Evolutionary conservation across 2,329 filamentous ascomycete species (phyloP), one percentile per base, ranked within the genome.

Genomic region (Ascochyta clinopodiicola): DNA sequence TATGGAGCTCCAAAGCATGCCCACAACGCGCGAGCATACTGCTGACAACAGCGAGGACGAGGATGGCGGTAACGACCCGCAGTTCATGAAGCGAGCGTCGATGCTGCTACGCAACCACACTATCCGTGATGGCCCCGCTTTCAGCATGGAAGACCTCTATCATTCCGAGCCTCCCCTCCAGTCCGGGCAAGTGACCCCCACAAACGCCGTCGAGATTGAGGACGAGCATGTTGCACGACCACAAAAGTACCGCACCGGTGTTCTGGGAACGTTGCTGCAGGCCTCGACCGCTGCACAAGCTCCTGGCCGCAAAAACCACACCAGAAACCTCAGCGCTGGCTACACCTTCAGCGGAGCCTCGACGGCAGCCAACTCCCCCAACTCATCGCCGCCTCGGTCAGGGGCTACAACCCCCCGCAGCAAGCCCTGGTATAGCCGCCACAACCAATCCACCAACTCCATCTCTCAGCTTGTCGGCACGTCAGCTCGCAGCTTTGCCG

Each of bases 221-320:
- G 82, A 85, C 38, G 82, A 85, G 51, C 91, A 90, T 67, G 84
- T 90, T 17, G 86, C 88, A 39, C 81, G 82, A 37, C 90, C 90
- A 4, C 77, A 81, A 21, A 84, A 88, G 59, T 93, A 91, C 71
- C 85, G 87, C 44, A 88, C 87, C 27, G 90, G 91, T 27, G 85
- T 94, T 42, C 78, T 96, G 1, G 87, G 88, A 2, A 88, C 87
- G 0, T 78, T 96, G 0, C 78, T 95, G 44, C 90, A 88, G 47
- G 70, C 67, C 17, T 59, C 62, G 4, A 67, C 60, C 17, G 61
- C 64, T 27, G 55, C 51, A 7, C 44, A 53, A 22, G 51, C 59
- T 1, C 59, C 60, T 21, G 37, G 17, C 17, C 17, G 17, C 17
- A 17, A 17, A 17, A 17, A 17, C 17, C 17, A 17, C 17, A 17